Base-by-base conservation (phyloP, 2,329 filamentous ascomycete genomes). In the Aureobasidium sp. region DNA sequence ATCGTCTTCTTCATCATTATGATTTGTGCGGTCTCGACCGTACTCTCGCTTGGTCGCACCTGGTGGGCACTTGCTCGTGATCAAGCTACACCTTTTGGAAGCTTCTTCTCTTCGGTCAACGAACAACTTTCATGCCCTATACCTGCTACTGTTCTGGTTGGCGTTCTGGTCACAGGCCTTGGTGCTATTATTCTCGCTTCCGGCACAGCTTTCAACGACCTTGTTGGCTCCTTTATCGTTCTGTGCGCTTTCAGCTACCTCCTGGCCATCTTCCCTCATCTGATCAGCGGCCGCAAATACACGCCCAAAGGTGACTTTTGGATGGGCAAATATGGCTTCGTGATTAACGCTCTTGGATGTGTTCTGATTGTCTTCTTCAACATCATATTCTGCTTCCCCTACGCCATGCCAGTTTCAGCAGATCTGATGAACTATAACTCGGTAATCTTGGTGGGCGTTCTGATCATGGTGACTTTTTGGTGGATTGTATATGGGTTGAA, bases 31-130 rank as follows among this genome's bases (percentile, higher is more conserved):
- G 65, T 80, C 25, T 78, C 78, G 11, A 83, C 82, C 2, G 70
- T 81, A 33, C 70, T 84, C 38, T 84, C 81, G 42, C 71, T 65
- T 6, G 67, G 69, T n/a, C 68, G 71, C 21, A 65, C 68, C 70
- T 80, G 77, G 70, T 82, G 80, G 80, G 75, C 78, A 1, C 71
- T 83, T 19, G 81, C 83, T 38, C 79, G 84, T 33, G 84, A 86
- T 68, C 79, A 81, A 40, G 83, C 83, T 2, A 83, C 84, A 2
- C 84, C 84, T 0, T 81, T 84, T 67, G 75, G 78, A 1, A 60
- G 67, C 11, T 73, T 81, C 70, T 80, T 85, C 61, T 74, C 77
- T n/a, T 70, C 67, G 19, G 82, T 86, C 65, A 78, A 81, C 68
- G 74, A 77, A 63, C 71, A 64, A 1, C 77, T 83, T 60, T 81